phyloP scores from a whole-genome alignment of 2,329 filamentous ascomycete species.

The Fusarium camptoceras region DNA sequence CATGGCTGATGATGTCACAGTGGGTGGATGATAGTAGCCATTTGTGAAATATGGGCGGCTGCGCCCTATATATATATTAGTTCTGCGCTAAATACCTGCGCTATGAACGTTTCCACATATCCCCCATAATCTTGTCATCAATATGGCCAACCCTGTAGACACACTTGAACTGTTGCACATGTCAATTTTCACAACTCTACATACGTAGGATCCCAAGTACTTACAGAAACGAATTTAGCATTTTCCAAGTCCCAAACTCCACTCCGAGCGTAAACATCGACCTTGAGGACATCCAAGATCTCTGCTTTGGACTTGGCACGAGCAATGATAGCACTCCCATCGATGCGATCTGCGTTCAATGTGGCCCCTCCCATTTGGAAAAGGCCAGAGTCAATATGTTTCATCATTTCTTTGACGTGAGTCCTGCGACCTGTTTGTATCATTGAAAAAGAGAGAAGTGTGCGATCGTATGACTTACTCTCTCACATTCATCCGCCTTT shows the following conservation, averaged over 20 bases:
- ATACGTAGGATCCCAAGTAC: rapidly evolving
- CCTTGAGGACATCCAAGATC: background rate
- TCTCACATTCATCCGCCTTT: background rate
- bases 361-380: conserved; percentile 10
- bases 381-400: background rate
- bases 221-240: background rate
- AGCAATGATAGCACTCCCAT: background rate
- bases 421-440: background rate
- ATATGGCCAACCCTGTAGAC: background rate
- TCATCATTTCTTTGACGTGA: background rate
- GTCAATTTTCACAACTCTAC: background rate
- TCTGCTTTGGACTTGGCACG: background rate
- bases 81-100: background rate
- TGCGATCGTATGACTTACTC: background rate
- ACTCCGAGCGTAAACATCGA: background rate
- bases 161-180: background rate
- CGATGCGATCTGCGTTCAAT: background rate
- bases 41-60: background rate
- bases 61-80: background rate
- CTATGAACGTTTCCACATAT: background rate
- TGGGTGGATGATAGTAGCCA: background rate
- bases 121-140: background rate
- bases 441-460: rapidly evolving
- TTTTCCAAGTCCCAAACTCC: background rate
- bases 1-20: background rate